A percentile compares a stretch with the other conserved stretches of the same genome.
phyloP scores from a whole-genome alignment of 495 filamentous ascomycete species.

The Hypoxylon fragiforme region DNA sequence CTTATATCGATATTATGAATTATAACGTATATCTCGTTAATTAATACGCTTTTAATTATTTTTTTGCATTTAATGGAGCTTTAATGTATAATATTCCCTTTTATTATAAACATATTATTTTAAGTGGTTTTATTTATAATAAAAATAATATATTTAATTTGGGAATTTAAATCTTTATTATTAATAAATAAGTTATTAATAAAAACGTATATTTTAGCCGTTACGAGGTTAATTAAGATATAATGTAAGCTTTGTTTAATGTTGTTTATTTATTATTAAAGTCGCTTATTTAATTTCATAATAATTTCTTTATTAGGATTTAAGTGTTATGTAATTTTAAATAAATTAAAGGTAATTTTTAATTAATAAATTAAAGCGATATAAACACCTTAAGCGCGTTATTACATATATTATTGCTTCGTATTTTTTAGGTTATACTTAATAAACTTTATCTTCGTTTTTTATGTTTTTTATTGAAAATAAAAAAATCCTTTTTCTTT shows the following conservation, averaged over 20 bases:
- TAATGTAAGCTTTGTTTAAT: neutral
- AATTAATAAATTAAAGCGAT: no score
- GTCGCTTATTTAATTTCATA: no score
- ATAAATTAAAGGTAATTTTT: no score
- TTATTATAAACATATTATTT: neutral
- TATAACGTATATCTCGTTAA: no score
- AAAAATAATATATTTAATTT: neutral
- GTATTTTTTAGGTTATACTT: neutral
- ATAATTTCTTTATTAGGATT: no score
- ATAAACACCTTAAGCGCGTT: no score
- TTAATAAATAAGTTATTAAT: neutral
- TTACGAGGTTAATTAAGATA: neutral
- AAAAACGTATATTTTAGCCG: neutral
- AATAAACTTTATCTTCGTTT: neutral
- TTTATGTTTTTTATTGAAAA: neutral
- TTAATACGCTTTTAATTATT: no score
- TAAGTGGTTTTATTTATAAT: neutral
- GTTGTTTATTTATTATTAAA: neutral
- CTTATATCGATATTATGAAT: no score
- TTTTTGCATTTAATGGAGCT: neutral
- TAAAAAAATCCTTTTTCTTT: neutral
- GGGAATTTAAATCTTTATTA: no score
- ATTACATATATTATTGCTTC: neutral
- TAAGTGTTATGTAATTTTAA: no score
- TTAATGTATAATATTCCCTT: neutral